Base-by-base conservation (phyloP, 306 rosid species). In the Vigna mungo region DNA sequence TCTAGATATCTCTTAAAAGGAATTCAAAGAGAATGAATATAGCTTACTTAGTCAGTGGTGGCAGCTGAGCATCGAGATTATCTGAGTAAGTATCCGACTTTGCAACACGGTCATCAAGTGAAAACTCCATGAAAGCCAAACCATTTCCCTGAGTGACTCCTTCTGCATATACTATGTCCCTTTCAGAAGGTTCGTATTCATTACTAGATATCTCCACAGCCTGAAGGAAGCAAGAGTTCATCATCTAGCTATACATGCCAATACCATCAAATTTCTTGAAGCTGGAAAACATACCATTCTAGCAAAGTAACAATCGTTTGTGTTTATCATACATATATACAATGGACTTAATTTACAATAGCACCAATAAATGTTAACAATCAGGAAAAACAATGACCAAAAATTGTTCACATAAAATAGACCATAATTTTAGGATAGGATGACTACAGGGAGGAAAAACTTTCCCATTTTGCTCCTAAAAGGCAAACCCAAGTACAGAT, bases 91-190 rank as follows among this genome's bases (percentile, higher is more conserved):
- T 81, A 70, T 96, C 98, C 4, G 93, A 88, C 91, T 87, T 92
- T 5, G 97, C 96, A 74, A 84, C 74, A 39, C 97, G 96, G 68
- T 92, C 99, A 76, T 95, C 99, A 34, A 95, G 97, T 9, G 94
- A 88, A 85, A 92, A 92, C 77, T 92, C 99, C 78, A 92, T 92
- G 91, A 91, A 91, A 85, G 99, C 97, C 84, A 96, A 87, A 25
- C 99, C 99, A 81, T 88, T 96, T 72, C 96, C 99, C 79, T 88
- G 99, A 78, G 98, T 89, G 75, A 92, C 99, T 73, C 99, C 99
- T 88, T 96, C 99, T 62, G 99, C 99, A 74, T 91, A 92, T 37
- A 96, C 76, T 56, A 96, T 92, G 85, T 96, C 99, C 72, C 92
- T 79, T 72, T 96, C 99, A 4, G 93, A 89, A 81, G 99, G 99